These are phyloP conservation scores for Podospora didyma DNA, from an alignment of 495 filamentous ascomycete species.

Conservation along the genomic window DNA sequence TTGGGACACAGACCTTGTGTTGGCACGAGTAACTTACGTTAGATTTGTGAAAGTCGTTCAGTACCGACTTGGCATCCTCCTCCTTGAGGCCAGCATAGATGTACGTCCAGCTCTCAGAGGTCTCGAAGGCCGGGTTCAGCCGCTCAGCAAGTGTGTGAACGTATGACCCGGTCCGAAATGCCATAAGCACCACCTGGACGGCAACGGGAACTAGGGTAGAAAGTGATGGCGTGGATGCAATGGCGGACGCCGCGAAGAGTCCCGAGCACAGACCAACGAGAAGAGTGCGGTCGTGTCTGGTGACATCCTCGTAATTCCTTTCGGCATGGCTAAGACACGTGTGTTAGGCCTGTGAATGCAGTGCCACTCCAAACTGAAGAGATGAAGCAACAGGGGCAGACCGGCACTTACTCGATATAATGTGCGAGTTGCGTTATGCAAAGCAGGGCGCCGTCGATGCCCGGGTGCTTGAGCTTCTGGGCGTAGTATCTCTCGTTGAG, in stretches of 20 bases:
- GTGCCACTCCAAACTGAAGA: background rate
- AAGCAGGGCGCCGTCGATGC: slow-evolving; percentile 63
- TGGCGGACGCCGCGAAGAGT: slow-evolving; percentile 65
- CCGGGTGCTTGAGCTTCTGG: slow-evolving; percentile 53
- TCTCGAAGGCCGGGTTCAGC: slow-evolving; percentile 44
- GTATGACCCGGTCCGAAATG: slow-evolving; percentile 65
- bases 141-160: slow-evolving; percentile 49
- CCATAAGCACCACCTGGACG: slow-evolving; percentile 65
- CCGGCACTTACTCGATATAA: slow-evolving; percentile 67
- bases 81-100: slow-evolving; percentile 44
- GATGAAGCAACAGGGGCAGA: background rate
- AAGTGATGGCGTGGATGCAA: slow-evolving; percentile 64
- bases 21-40: slow-evolving; percentile 31
- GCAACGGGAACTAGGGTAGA: slow-evolving; percentile 63
- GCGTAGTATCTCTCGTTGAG: slow-evolving; percentile 65
- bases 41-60: slow-evolving; percentile 49
- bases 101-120: slow-evolving; percentile 55
- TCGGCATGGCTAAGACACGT: slow-evolving; percentile 36
- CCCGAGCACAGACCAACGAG: slow-evolving; percentile 68
- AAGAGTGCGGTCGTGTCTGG: slow-evolving; percentile 39
- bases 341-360: slow-evolving; percentile 16
- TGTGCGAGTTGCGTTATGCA: slow-evolving; percentile 69
- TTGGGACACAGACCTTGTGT: background rate
- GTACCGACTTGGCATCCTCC: slow-evolving; percentile 37
- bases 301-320: slow-evolving; percentile 42